These are phyloP conservation scores for Whalleya microplaca DNA, from an alignment of 2,329 filamentous ascomycete species.

Conservation along the genomic window DNA sequence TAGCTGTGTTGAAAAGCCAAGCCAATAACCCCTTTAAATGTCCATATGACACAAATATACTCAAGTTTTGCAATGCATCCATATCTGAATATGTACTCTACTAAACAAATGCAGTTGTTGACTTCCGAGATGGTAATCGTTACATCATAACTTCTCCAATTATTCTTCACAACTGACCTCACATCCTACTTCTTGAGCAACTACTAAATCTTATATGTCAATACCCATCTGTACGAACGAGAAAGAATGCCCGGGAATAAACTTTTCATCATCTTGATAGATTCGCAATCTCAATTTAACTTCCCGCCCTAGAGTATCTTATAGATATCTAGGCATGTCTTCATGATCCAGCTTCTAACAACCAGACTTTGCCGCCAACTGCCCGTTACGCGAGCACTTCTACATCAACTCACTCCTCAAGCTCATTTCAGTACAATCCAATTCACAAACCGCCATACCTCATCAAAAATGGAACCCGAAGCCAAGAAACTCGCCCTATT, in stretches of 20 bases:
- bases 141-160: neutral
- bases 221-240: neutral
- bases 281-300: neutral
- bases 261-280: no score
- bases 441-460: neutral
- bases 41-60: no score
- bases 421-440: neutral
- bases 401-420: neutral
- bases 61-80: no score
- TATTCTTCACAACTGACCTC: neutral
- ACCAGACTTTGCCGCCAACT: neutral
- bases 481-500: conserved; percentile 30
- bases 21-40: no score
- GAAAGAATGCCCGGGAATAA: neutral
- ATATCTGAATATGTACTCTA: no score
- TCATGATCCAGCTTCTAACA: neutral
- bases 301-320: neutral
- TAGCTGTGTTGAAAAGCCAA: no score
- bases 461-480: conserved; percentile 4
- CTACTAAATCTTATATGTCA: neutral
- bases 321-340: neutral
- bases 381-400: neutral
- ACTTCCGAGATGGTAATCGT: neutral
- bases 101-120: no score
- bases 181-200: neutral